Evolutionary conservation across 306 rosid genomes (phyloP).

Genomic region (Biancaea sappan): DNA sequence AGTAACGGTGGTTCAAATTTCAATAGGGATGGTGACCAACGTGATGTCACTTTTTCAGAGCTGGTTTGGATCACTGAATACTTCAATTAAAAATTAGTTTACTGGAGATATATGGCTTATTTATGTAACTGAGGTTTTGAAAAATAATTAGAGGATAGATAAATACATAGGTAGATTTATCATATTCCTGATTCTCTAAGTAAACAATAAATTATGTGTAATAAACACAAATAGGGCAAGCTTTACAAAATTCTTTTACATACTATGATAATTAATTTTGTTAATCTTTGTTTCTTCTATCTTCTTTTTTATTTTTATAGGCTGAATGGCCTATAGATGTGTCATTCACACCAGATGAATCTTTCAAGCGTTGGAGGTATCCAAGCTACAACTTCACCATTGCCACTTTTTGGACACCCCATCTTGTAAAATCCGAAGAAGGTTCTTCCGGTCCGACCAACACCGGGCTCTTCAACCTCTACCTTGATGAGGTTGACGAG

Average conservation of each 20-base stretch:
- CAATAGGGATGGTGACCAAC: too few relatives aligned
- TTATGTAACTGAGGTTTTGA: too few relatives aligned
- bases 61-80: too few relatives aligned
- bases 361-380: conserved; percentile 71
- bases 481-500: conserved; percentile 74
- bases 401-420: conserved; percentile 67
- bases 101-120: too few relatives aligned
- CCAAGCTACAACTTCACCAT: conserved; percentile 82
- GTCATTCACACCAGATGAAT: conserved; percentile 53
- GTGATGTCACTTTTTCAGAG: too few relatives aligned
- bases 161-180: too few relatives aligned
- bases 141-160: too few relatives aligned
- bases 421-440: conserved; percentile 53
- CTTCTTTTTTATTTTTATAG: conserved; percentile 36
- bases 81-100: too few relatives aligned
- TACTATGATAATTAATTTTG: background rate
- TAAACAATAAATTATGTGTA: background rate
- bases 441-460: conserved; percentile 57
- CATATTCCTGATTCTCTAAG: too few relatives aligned
- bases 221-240: too few relatives aligned
- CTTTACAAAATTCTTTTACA: too few relatives aligned
- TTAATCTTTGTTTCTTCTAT: conserved; percentile 3
- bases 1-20: conserved; percentile 17
- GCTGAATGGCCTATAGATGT: conserved; percentile 86
- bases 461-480: conserved; percentile 60